Evolutionary conservation across 352 stramenopile species (phyloP).

Genomic region (Plasmopara muralis): DNA sequence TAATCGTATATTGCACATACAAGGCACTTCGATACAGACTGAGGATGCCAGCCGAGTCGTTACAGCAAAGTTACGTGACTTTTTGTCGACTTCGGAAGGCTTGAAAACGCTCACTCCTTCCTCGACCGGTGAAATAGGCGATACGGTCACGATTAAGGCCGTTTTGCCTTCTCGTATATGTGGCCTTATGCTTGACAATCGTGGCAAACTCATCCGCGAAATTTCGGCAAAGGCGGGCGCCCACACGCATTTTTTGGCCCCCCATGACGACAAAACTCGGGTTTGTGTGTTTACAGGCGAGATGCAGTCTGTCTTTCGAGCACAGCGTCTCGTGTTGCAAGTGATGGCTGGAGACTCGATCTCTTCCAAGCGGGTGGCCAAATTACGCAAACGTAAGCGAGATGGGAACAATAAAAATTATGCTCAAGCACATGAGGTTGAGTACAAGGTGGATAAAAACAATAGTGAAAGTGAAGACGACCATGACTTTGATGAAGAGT

Average conservation of each 20-base stretch:
- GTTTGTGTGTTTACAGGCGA: conserved; percentile 55
- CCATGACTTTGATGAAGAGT: conserved; percentile 13
- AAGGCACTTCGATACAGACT: conserved; percentile 40
- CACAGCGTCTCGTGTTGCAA: conserved; percentile 50
- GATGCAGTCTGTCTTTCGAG: conserved; percentile 39
- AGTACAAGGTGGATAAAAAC: conserved; percentile 13
- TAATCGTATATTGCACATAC: conserved; percentile 60
- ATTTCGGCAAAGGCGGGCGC: conserved; percentile 46
- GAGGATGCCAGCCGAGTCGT: conserved; percentile 36
- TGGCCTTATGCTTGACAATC: conserved; percentile 39
- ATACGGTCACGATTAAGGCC: conserved; percentile 47
- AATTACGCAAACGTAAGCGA: conserved; percentile 38
- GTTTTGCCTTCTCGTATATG: conserved; percentile 41
- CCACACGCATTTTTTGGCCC: conserved; percentile 37
- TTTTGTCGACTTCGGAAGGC: conserved; percentile 21
- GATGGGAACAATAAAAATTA: conserved; percentile 16
- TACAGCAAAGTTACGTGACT: conserved; percentile 28
- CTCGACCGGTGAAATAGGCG: conserved; percentile 27
- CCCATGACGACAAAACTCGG: conserved; percentile 31
- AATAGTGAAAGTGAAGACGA: conserved; percentile 8
- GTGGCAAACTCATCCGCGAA: conserved; percentile 46
- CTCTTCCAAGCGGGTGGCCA: conserved; percentile 30
- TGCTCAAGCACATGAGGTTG: conserved; percentile 8
- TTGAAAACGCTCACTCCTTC: conserved; percentile 6
- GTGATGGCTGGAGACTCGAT: conserved; percentile 52